These are phyloP conservation scores for Lasiosphaeris hirsuta DNA, from an alignment of 495 filamentous ascomycete species.

Conservation along the genomic window DNA sequence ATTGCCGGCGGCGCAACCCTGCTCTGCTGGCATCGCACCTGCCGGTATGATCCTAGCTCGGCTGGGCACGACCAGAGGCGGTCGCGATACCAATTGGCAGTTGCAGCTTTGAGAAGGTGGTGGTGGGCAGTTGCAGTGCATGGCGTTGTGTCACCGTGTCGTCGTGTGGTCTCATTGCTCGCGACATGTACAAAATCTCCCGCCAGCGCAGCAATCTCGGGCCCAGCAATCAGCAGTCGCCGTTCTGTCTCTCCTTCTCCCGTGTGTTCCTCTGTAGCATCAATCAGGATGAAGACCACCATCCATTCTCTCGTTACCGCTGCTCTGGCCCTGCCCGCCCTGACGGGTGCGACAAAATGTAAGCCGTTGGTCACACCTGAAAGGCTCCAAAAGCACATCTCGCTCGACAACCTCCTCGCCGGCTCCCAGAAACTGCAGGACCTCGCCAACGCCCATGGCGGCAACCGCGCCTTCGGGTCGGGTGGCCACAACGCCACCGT, in stretches of 20 bases:
- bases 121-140: not conserved
- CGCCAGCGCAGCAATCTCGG: not conserved
- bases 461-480: constrained; percentile 58
- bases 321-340: not conserved
- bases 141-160: not conserved
- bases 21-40: not conserved
- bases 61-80: not conserved
- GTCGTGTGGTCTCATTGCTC: not conserved
- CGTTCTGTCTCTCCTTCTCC: no score
- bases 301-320: no score
- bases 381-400: constrained; percentile 31
- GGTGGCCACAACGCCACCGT: constrained; percentile 62
- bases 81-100: not conserved
- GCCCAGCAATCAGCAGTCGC: no score
- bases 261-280: no score
- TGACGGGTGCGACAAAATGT: not conserved
- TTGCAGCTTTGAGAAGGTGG: constrained; percentile 10
- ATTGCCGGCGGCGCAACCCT: no score
- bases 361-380: constrained; percentile 20
- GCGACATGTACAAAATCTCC: not conserved
- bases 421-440: constrained; percentile 45
- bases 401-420: constrained; percentile 39
- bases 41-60: constrained; percentile 5
- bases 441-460: constrained; percentile 33
- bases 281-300: no score